Base-by-base conservation (phyloP, 2,329 filamentous ascomycete genomes). In the Fusarium ambrosium region DNA sequence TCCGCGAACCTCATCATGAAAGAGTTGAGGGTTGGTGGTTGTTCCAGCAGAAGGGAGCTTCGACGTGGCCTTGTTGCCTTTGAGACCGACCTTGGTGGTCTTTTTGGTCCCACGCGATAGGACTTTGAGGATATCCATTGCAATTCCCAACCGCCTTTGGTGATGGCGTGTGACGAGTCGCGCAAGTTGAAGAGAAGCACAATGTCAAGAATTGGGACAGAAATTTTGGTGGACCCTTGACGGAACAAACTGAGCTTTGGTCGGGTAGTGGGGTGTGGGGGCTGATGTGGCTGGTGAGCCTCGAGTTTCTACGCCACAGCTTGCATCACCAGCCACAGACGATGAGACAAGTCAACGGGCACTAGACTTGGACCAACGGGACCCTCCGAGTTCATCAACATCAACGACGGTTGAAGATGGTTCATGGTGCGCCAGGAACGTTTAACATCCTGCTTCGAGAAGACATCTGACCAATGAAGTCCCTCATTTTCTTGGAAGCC, bases 101-200 rank as follows among this genome's bases (percentile, higher is more conserved):
- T 86, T 86, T 71, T 93, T 94, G 4, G 90, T 91, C 67, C 92
- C 92, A 61, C 93, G 89, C 39, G 93, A 94, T 69, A 95, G 85
- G 36, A 95, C 85, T 79, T 92, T 94, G 79, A 94, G 86, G 64
- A 94, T 91, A 83, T 95, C 92, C 92, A 94, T 94, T 36, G 56
- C 34, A 62, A 66, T 22, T 20, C 13, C 6, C 16, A 24, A 48
- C 27, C 62, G 32, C 65, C 68, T 41, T 56, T 59, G 48, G 43
- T 61, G 62, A 59, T 18, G 62, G 56, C 20, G 64, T 62, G 43
- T 53, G 69, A 62, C 41, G 45, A 34, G 32, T 64, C 62, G 59
- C 58, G 63, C 39, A 58, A 63, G 69, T 29, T 64, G 66, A 64
- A 68, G 68, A 79, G 76, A 77, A 70, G 37, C 37, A 59, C 59